These are phyloP conservation scores for Laetiporus sulphureus DNA, from an alignment of 1,284 basidiomycete species.

Conservation along the genomic window DNA sequence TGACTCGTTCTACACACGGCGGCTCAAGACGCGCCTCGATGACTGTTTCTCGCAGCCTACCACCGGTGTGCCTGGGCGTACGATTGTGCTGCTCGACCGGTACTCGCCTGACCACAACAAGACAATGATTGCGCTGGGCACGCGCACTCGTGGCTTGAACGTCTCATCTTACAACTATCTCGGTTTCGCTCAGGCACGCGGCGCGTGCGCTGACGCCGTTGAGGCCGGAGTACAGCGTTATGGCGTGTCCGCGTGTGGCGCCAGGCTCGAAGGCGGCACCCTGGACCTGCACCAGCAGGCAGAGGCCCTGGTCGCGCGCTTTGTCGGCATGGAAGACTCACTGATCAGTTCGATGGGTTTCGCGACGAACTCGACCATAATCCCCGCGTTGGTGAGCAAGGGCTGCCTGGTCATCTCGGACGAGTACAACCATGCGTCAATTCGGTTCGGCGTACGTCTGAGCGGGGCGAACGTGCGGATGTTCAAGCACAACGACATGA, in stretches of 20 bases:
- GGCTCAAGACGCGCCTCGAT: conserved; percentile 90
- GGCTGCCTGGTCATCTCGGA: conserved; percentile 96
- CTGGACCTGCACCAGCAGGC: conserved; percentile 79
- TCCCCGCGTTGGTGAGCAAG: conserved; percentile 88
- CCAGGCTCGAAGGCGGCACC: conserved; percentile 79
- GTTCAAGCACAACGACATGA: conserved; percentile 98
- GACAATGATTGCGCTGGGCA: conserved; percentile 76
- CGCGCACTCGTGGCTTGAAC: conserved; percentile 85
- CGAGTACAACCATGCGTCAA: conserved; percentile 95
- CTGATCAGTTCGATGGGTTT: conserved; percentile 96
- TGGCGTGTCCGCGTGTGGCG: conserved; percentile 74
- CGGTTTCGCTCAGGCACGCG: conserved; percentile 92
- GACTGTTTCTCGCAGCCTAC: conserved; percentile 94
- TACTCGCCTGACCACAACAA: conserved; percentile 79
- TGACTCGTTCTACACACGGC: conserved; percentile 98
- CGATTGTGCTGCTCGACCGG: conserved; percentile 85
- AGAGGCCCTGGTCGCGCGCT: conserved; percentile 87
- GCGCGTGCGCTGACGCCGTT: conserved; percentile 91
- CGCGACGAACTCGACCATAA: conserved; percentile 94
- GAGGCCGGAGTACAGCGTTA: conserved; percentile 76
- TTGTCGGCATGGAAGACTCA: conserved; percentile 86
- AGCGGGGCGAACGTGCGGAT: conserved; percentile 87
- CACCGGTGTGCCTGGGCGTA: conserved; percentile 94
- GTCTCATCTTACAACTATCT: conserved; percentile 99
- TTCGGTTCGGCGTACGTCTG: conserved; percentile 87